A percentile compares a stretch with the other conserved stretches of the same genome.
These are phyloP conservation scores for Lentinula raphanica DNA, from an alignment of 768 basidiomycete genomes.

Conservation along the genomic window DNA sequence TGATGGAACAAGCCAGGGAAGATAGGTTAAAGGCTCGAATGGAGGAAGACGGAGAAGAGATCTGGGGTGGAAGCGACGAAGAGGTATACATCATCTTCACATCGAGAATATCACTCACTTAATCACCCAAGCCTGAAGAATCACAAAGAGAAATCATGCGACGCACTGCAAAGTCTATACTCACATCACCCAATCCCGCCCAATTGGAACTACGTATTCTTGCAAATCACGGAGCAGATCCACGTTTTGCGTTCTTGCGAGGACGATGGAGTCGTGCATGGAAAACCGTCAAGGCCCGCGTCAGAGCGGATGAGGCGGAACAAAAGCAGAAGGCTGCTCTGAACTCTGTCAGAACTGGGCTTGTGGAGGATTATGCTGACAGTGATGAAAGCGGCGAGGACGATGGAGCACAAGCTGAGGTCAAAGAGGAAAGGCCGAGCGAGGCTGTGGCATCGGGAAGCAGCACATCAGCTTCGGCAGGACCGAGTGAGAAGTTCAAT, in stretches of 20 bases:
- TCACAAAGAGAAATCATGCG: slow-evolving; percentile 61
- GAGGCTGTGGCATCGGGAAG: background rate
- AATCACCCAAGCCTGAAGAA: slow-evolving; percentile 48
- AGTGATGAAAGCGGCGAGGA: slow-evolving; percentile 36
- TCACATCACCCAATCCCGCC: slow-evolving; percentile 68
- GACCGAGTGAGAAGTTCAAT: background rate
- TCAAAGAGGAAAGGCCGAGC: background rate
- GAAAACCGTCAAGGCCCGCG: slow-evolving; percentile 48
- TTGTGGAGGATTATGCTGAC: slow-evolving; percentile 55
- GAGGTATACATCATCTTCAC: slow-evolving; percentile 38
- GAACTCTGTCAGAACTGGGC: slow-evolving; percentile 36
- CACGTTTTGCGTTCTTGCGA: slow-evolving; percentile 74
- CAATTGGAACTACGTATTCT: slow-evolving; percentile 87
- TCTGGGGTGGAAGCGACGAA: slow-evolving; percentile 68
- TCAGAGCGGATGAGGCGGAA: slow-evolving; percentile 24
- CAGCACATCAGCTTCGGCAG: no score
- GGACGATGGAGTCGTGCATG: slow-evolving; percentile 72
- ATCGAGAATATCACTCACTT: background rate
- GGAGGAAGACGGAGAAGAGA: slow-evolving; percentile 42
- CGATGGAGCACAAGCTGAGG: background rate
- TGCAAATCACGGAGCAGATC: slow-evolving; percentile 76
- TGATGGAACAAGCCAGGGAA: slow-evolving; percentile 55
- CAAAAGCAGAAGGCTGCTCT: slow-evolving; percentile 22
- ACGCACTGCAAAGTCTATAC: slow-evolving; percentile 66
- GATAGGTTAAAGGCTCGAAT: slow-evolving; percentile 59